Conservation (phyloP, 768 basidiomycete genomes). For the Pulveroboletus ravenelii region DNA sequence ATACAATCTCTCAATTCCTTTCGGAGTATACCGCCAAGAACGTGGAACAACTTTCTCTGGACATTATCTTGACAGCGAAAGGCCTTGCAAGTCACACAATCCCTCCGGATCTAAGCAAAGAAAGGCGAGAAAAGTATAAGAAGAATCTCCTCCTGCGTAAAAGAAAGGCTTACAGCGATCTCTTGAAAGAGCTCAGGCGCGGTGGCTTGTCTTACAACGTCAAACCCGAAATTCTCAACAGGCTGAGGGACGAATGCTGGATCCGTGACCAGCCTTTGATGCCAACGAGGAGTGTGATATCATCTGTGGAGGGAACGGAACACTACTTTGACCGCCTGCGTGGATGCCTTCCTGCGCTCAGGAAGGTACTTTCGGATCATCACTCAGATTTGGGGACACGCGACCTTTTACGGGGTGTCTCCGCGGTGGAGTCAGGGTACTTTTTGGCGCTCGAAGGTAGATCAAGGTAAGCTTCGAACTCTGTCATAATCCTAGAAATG, state of each 20-base stretch:
- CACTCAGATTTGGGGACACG: constrained; percentile 81
- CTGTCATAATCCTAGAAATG: background rate
- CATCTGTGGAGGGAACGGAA: constrained; percentile 44
- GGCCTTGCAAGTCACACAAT: constrained; percentile 47
- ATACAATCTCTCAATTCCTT: constrained; percentile 41
- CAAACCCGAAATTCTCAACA: constrained; percentile 62
- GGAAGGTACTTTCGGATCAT: constrained; percentile 59
- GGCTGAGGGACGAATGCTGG: constrained; percentile 54
- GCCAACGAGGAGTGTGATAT: constrained; percentile 17
- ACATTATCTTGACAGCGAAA: constrained; percentile 60
- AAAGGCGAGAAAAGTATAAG: constrained; percentile 54
- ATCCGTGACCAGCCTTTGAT: constrained; percentile 58
- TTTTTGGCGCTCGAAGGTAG: constrained; percentile 59
- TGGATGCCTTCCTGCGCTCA: constrained; percentile 60
- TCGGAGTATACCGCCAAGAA: constrained; percentile 34
- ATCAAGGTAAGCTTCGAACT: constrained; percentile 49
- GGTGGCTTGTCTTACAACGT: constrained; percentile 70
- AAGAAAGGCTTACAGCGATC: constrained; percentile 84
- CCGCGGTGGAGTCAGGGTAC: constrained; percentile 76
- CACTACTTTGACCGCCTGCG: constrained; percentile 61
- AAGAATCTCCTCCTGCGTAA: constrained; percentile 80
- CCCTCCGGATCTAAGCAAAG: constrained; percentile 38
- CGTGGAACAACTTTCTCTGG: constrained; percentile 53
- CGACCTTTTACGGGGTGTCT: constrained; percentile 76
- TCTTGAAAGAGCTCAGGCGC: constrained; percentile 82